phyloP scores from a whole-genome alignment of 352 stramenopile species.

The Phytopythium mirpurense region DNA sequence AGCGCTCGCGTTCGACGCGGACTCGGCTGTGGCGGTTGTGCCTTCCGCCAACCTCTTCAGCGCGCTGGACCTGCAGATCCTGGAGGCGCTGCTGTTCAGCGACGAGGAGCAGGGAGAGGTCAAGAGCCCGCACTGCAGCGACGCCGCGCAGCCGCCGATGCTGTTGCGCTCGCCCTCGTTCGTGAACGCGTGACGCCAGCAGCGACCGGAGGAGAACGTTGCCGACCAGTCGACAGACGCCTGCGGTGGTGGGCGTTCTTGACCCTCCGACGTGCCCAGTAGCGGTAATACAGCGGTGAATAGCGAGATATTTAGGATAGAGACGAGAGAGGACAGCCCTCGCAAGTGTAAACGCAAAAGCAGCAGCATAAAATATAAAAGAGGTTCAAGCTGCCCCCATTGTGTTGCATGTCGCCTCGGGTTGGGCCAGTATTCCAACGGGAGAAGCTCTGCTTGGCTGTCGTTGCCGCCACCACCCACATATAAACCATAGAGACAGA shows the following conservation, averaged over 20 bases:
- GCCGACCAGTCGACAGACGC: background rate
- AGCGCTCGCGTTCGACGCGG: background rate
- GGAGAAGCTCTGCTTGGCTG: too few species aligned
- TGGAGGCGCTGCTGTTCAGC: constrained; percentile 49
- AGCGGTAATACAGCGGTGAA: too few species aligned
- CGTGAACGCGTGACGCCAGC: constrained; percentile 26
- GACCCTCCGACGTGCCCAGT: too few species aligned
- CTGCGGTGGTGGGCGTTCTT: background rate
- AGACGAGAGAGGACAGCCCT: too few species aligned
- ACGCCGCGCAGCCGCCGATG: constrained; percentile 10
- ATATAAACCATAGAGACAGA: too few species aligned
- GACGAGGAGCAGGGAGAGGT: constrained; percentile 36
- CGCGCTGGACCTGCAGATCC: constrained; percentile 39
- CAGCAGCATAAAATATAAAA: too few species aligned
- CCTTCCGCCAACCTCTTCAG: constrained; percentile 25
- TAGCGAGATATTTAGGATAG: too few species aligned
- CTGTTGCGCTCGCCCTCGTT: constrained; percentile 23
- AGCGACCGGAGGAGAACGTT: background rate
- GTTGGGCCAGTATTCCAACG: too few species aligned
- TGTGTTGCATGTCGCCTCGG: too few species aligned
- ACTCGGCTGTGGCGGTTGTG: background rate
- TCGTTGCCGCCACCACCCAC: too few species aligned
- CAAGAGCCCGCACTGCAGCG: constrained; percentile 17
- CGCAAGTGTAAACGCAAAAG: too few species aligned
- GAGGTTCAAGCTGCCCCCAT: too few species aligned